phyloP scores from a whole-genome alignment of 768 basidiomycete species.

The Steccherinum ochraceum region DNA sequence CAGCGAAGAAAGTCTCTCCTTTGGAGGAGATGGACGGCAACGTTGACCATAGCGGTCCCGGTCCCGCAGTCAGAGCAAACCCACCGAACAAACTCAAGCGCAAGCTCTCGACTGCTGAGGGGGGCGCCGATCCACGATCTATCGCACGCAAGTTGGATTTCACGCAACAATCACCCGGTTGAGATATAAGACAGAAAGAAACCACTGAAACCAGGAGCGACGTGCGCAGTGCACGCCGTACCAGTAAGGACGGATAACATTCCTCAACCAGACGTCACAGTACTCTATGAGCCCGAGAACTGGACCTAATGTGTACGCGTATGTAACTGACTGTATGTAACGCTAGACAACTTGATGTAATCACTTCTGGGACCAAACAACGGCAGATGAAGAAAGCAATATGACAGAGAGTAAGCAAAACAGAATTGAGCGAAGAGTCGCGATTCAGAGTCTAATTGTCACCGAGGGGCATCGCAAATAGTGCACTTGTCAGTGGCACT shows the following conservation, averaged over 20 bases:
- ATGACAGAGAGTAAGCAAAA: not conserved
- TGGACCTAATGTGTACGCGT: not conserved
- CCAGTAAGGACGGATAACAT: not conserved
- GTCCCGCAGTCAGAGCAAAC: slow-evolving; percentile 45
- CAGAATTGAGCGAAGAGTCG: not conserved
- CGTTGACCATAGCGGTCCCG: slow-evolving; percentile 43
- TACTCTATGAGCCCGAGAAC: not conserved
- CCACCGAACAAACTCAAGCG: slow-evolving; percentile 59
- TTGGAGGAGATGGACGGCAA: slow-evolving; percentile 79
- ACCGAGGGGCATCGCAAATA: slow-evolving; percentile 34
- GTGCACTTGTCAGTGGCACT: slow-evolving; percentile 36
- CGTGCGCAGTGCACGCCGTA: not conserved
- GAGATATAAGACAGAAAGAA: not conserved
- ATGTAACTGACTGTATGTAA: not conserved
- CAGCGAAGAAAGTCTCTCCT: slow-evolving; percentile 40
- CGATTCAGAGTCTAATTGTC: not conserved
- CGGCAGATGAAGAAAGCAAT: no score
- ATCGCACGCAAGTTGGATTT: slow-evolving; percentile 74
- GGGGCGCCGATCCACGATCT: slow-evolving; percentile 37
- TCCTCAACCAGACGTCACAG: not conserved
- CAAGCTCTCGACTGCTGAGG: slow-evolving; percentile 55
- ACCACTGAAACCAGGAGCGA: not conserved
- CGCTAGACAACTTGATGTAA: not conserved
- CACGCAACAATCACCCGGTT: slow-evolving; percentile 30
- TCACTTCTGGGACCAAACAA: not conserved